phyloP scores from a whole-genome alignment of 257 asterid species.

The Phtheirospermum japonicum region DNA sequence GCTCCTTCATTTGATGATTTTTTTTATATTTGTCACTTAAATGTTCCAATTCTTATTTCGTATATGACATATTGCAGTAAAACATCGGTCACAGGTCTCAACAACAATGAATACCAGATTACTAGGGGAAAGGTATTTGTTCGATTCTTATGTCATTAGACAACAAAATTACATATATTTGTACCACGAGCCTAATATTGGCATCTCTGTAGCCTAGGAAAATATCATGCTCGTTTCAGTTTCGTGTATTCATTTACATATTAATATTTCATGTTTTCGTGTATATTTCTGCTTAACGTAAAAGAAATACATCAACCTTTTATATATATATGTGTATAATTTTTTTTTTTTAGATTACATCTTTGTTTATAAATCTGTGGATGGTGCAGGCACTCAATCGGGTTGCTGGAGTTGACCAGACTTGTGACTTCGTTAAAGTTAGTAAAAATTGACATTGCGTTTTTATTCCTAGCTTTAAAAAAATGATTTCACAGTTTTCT shows the following conservation, averaged over 20 bases:
- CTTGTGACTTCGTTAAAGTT: conserved; percentile 88
- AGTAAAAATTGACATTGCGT: conserved; percentile 28
- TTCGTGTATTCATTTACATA: neutral
- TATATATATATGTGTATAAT: neutral
- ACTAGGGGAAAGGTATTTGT: conserved; percentile 75
- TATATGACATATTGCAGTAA: conserved; percentile 50
- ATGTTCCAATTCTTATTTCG: conserved; percentile 21
- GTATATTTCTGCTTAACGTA: neutral
- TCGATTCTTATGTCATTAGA: conserved; percentile 7
- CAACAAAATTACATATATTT: neutral
- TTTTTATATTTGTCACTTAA: no score
- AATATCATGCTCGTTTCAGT: no score
- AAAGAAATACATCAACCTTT: neutral
- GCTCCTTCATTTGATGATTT: no score
- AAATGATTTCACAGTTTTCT: conserved; percentile 20
- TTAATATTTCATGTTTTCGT: neutral
- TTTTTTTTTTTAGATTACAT: neutral
- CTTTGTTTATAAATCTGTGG: conserved; percentile 9
- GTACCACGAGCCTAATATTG: neutral
- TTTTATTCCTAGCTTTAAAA: conserved; percentile 2
- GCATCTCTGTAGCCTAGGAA: no score
- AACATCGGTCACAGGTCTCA: conserved; percentile 87
- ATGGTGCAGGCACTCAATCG: conserved; percentile 63
- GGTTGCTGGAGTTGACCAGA: conserved; percentile 61
- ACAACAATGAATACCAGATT: conserved; percentile 97